Percentiles rank a stretch among this genome's conserved stretches.
These are phyloP conservation scores for Leccinum rimulosum DNA, from an alignment of 768 basidiomycete genomes.

Conservation along the genomic window DNA sequence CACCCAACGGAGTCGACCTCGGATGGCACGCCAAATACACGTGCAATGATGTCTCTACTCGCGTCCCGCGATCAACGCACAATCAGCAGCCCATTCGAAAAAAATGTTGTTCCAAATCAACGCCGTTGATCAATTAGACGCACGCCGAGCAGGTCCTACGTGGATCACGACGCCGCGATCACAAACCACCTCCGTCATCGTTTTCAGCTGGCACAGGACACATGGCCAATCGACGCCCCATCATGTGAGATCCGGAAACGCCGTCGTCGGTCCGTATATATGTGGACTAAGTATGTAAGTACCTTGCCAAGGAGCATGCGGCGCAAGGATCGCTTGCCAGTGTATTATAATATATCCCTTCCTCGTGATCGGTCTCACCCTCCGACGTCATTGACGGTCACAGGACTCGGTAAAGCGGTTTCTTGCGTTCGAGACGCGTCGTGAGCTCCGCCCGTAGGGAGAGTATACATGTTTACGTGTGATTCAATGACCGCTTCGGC, in stretches of 20 bases:
- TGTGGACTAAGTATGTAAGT: background rate
- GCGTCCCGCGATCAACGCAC: background rate
- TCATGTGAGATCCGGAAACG: no score
- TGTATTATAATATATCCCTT: background rate
- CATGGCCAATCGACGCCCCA: background rate
- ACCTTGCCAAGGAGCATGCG: background rate
- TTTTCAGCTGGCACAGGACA: background rate
- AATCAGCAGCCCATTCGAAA: background rate
- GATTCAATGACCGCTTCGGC: constrained; percentile 36
- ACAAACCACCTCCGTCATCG: background rate
- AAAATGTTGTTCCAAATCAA: background rate
- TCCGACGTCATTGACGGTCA: constrained; percentile 9
- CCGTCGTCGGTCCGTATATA: no score
- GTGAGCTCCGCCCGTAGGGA: background rate
- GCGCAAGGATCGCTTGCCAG: background rate
- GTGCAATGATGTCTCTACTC: background rate
- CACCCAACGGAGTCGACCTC: background rate
- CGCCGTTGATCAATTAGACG: background rate
- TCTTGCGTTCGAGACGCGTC: background rate
- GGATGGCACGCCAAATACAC: background rate
- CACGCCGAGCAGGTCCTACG: background rate
- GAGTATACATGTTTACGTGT: constrained; percentile 37
- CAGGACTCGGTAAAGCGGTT: background rate
- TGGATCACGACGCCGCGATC: background rate
- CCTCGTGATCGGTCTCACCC: constrained; percentile 8